Conservation (phyloP, 768 basidiomycete species). For the Sarcodon aspratus region DNA sequence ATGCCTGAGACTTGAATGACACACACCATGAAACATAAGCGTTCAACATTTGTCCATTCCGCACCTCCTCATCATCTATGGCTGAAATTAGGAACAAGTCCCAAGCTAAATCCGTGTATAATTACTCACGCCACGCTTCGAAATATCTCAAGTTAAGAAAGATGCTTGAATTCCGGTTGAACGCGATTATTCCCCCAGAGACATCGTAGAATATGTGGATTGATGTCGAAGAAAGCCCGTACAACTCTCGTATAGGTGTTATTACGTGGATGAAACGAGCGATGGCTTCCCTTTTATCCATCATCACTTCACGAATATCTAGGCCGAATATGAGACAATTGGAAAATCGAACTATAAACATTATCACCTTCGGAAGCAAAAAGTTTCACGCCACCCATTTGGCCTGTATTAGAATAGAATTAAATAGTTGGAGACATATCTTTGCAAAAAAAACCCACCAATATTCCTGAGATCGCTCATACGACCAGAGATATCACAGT, state of each 20-base stretch:
- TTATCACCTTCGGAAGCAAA: slow-evolving; percentile 50
- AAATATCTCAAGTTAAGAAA: slow-evolving; percentile 85
- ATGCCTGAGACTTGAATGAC: background rate
- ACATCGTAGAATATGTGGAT: slow-evolving; percentile 84
- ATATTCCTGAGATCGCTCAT: slow-evolving; percentile 46
- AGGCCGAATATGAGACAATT: slow-evolving; percentile 37
- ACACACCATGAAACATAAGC: slow-evolving; percentile 77
- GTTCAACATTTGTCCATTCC: slow-evolving; percentile 33
- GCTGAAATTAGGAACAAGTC: background rate
- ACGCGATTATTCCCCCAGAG: slow-evolving; percentile 77
- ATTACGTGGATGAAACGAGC: slow-evolving; percentile 69
- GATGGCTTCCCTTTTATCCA: slow-evolving; percentile 41
- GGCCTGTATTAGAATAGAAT: slow-evolving; percentile 25
- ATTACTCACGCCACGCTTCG: slow-evolving; percentile 72
- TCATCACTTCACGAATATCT: slow-evolving; percentile 35
- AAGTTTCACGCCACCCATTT: slow-evolving; percentile 50
- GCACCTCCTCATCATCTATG: slow-evolving; percentile 62
- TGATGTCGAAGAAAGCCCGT: slow-evolving; percentile 59
- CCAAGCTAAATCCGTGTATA: background rate
- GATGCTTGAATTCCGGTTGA: slow-evolving; percentile 82
- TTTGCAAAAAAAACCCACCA: slow-evolving; percentile 30
- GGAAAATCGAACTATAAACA: background rate
- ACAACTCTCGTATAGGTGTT: slow-evolving; percentile 53
- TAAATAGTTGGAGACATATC: background rate
- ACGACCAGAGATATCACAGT: slow-evolving; percentile 68